Base-by-base conservation (phyloP, 306 rosid species). In the Calophaca sinica region DNA sequence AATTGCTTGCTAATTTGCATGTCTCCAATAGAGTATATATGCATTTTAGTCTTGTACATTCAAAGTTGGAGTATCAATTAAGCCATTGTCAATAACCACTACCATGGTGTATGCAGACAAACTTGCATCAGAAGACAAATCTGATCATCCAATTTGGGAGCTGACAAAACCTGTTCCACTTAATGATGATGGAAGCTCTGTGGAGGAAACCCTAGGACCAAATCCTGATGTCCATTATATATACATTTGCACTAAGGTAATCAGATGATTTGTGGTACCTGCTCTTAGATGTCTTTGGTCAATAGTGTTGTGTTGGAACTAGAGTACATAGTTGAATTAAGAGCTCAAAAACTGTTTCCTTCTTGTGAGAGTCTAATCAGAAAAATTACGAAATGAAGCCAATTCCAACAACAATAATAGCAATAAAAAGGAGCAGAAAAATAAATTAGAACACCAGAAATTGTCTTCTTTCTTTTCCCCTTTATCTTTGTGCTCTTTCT, bases 161-260 rank as follows among this genome's bases (percentile, higher is more conserved):
- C 84, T 93, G 81, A 88, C 91, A 28, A 86, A 82, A 62, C 91
- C 92, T 66, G 76, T 93, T 82, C 89, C 96, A 11, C 80, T 84
- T 38, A 84, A 90, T 82, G 77, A 83, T 14, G 92, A 87, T 69
- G 92, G 84, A 63, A 87, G 84, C 81, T 80, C 88, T 2, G 85
- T 81, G 81, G 94, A 87, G 77, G 85, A 80, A 58, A 79, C 74
- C 62, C 86, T 93, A 2, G 98, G 96, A 75, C 70, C 55, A 68
- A 88, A 87, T 70, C 87, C 89, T 9, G 94, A 93, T 54, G 91
- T 92, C 55, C 96, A 90, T 80, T 93, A 81, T 63, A 87, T 93
- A 48, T 93, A 90, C 73, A 62, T 90, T 60, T 93, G 96, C 80
- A 86, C 83, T 2, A 90, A 93, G 98, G 96, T 82, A 80, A 77